These are phyloP conservation scores for Asclepias syriaca DNA, from an alignment of 257 asterid genomes.

Conservation along the genomic window DNA sequence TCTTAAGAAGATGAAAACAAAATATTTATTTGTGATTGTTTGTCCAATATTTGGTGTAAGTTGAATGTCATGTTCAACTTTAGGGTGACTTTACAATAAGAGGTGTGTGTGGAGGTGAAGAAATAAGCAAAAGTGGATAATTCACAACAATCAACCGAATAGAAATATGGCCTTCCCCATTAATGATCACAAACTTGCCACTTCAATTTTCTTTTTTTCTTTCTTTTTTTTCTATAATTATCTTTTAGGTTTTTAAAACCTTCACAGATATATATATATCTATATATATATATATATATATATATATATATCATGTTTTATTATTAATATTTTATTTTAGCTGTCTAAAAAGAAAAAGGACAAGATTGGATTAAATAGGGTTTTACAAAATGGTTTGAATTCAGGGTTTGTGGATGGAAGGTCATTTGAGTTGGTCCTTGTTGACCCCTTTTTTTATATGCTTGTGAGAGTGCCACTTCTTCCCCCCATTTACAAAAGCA, in stretches of 20 bases:
- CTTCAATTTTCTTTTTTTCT: background rate
- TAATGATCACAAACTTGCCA: background rate
- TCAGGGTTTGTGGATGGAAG: background rate
- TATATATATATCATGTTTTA: too few relatives aligned
- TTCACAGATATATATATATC: too few relatives aligned
- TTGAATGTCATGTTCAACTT: conserved; percentile 20
- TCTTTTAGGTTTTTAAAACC: too few relatives aligned
- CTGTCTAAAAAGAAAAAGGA: background rate
- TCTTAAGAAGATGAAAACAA: background rate
- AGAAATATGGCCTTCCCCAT: background rate
- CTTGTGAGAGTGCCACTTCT: conserved; percentile 2
- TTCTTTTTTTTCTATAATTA: too few relatives aligned
- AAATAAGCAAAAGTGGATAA: background rate
- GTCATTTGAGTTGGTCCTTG: background rate
- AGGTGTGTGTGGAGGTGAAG: background rate
- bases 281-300: too few relatives aligned
- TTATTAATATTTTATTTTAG: too few relatives aligned
- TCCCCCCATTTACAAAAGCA: conserved; percentile 2
- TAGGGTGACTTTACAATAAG: background rate
- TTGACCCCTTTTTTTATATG: conserved; percentile 1
- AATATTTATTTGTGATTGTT: background rate
- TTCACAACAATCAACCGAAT: background rate
- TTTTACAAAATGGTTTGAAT: conserved; percentile 8
- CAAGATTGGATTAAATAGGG: background rate
- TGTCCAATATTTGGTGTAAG: conserved; percentile 5